Percentiles rank a stretch among this genome's conserved stretches.
phyloP scores from a whole-genome alignment of 1,284 basidiomycete species.

The Marasmius tenuissimus region DNA sequence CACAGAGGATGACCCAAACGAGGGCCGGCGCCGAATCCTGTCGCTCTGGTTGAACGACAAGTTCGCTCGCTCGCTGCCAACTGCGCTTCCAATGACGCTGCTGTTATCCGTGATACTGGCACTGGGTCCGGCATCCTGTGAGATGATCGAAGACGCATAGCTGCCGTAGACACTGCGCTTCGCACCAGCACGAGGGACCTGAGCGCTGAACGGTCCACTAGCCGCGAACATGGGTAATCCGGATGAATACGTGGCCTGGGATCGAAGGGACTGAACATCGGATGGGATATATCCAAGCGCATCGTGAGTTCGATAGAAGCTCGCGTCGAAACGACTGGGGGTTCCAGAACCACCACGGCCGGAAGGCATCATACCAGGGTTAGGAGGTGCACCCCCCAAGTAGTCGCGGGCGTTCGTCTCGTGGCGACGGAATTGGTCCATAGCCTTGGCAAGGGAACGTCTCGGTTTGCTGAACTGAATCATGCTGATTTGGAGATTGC shows the following conservation, averaged over 20 bases:
- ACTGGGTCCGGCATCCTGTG: slow-evolving; percentile 77
- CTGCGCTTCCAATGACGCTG: slow-evolving; percentile 56
- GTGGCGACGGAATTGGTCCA: slow-evolving; percentile 89
- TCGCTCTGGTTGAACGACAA: slow-evolving; percentile 81
- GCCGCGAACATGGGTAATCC: slow-evolving; percentile 84
- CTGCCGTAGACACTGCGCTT: slow-evolving; percentile 80
- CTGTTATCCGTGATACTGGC: slow-evolving; percentile 51
- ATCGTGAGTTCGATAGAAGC: slow-evolving; percentile 95
- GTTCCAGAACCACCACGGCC: slow-evolving; percentile 66
- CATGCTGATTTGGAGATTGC: slow-evolving; percentile 96
- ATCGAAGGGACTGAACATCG: slow-evolving; percentile 91
- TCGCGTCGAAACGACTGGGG: slow-evolving; percentile 89
- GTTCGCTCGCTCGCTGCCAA: slow-evolving; percentile 45
- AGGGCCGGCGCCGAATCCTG: slow-evolving; percentile 50
- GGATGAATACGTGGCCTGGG: slow-evolving; percentile 91
- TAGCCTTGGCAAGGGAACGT: slow-evolving; percentile 79
- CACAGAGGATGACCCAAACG: slow-evolving; percentile 68
- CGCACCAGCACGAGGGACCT: slow-evolving; percentile 57
- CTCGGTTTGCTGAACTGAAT: slow-evolving; percentile 98
- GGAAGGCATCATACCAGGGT: slow-evolving; percentile 32
- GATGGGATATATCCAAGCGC: slow-evolving; percentile 93
- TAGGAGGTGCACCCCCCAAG: slow-evolving; percentile 35
- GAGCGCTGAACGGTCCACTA: slow-evolving; percentile 66
- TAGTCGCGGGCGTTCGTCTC: slow-evolving; percentile 84
- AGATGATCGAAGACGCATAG: slow-evolving; percentile 90